Base-by-base conservation (phyloP, 495 filamentous ascomycete genomes). In the Aeminium ludgeri region DNA sequence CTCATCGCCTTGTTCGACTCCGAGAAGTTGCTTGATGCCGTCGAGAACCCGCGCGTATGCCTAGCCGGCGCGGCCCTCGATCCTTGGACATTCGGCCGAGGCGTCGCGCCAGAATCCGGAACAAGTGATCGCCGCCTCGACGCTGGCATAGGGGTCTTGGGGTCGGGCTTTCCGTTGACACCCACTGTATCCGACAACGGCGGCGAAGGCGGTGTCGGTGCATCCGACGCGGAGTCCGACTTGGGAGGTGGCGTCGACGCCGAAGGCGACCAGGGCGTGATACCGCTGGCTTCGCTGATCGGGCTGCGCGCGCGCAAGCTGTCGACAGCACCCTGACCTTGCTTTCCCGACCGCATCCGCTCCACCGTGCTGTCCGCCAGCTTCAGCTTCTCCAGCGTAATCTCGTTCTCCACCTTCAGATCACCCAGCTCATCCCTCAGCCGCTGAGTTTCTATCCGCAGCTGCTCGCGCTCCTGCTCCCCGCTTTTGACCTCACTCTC, bases 371-470 rank as follows among this genome's bases (percentile, higher is more conserved):
- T 61, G 50, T 80, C 74, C 17, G 72, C 64, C 40, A 80, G 73
- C 45, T 76, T 77, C 45, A 97, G 66, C 66, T 91, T 95, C 64
- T 92, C 83, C 52, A 87, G 78, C 47, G 83, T 70, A 50, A 97
- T 94, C 57, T 96, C 89, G 46, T 81, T 80, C 53, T 97, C 89
- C 40, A 97, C 79, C 66, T 80, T 87, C 38, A 94, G 70, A 54
- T 97, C 89, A 1, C 80, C 80, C 7, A 95, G 65, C 52, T 97
- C 89, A 52, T 95, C 85, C 13, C 82, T 73, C 36, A 96, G 61
- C 36, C 87, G 65, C 55, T 97, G 89, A 3, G 77, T 72, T 45
- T 93, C 84, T 49, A 96, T 94, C 38, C 89, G 73, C 30, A 97
- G 64, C 15, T 59, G 51, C 58, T 97, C 87, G 48, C 89, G 70